Evolutionary conservation across 441 rosid species (phyloP).

Genomic region (Breynia disticha): DNA sequence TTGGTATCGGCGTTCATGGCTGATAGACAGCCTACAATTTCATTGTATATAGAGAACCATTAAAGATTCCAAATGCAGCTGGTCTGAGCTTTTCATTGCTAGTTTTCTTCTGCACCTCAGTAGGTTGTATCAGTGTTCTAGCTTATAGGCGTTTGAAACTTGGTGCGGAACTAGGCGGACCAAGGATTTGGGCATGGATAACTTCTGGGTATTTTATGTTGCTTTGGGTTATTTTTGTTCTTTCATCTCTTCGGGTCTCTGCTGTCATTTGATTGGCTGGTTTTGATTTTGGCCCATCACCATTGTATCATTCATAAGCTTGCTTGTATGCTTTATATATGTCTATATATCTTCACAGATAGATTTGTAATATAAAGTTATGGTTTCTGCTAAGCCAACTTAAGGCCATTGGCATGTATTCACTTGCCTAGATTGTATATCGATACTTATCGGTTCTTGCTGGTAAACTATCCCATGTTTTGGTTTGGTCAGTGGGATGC

Average conservation of each 20-base stretch:
- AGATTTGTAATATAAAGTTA: too few relatives aligned
- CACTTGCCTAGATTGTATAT: too few relatives aligned
- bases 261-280: constrained; percentile 36
- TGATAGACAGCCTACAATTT: constrained; percentile 73
- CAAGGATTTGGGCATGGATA: constrained; percentile 82
- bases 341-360: too few relatives aligned
- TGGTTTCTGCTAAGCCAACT: too few relatives aligned
- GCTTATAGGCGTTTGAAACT: constrained; percentile 60
- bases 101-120: constrained; percentile 70
- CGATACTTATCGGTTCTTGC: too few relatives aligned
- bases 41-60: constrained; percentile 54
- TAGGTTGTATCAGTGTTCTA: constrained; percentile 69
- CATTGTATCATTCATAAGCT: too few relatives aligned
- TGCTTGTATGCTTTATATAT: too few relatives aligned
- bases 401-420: too few relatives aligned
- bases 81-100: constrained; percentile 83
- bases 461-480: too few relatives aligned
- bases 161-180: constrained; percentile 91
- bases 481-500: too few relatives aligned
- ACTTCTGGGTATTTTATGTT: constrained; percentile 55
- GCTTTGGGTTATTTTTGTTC: constrained; percentile 72
- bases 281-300: too few relatives aligned
- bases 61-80: constrained; percentile 47
- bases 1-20: constrained; percentile 86
- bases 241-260: constrained; percentile 63